Base-by-base conservation (phyloP, 129 eudicot genomes). In the Pseudognaphalium luteoalbum region DNA sequence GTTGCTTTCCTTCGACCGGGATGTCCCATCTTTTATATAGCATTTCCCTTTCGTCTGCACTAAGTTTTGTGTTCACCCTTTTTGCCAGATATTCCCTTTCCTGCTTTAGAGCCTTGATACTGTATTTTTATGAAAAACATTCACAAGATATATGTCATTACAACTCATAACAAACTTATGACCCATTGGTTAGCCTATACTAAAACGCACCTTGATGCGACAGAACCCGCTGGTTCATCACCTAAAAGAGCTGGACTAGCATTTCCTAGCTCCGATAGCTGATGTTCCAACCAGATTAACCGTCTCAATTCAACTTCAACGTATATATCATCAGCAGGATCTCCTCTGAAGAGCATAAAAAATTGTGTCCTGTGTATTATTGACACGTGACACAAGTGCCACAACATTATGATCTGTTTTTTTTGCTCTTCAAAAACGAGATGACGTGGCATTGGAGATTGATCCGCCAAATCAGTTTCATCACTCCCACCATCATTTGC, bases 201-300 rank as follows among this genome's bases (percentile, higher is more conserved):
- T 62, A 67, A 37, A 33, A 51, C 51, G 28, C 84, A 93, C 98
- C 98, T 91, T 63, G 98, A 86, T 56, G 93, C 50, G 30, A 94
- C 93, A 19, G 89, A 71, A 79, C 87, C 82, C 0, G 97, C 87
- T 54, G 99, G 97, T 56, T 94, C 99, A 84, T 94, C 96, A 44
- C 99, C 88, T 68, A 94, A 72, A 63, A 91, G 99, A 32, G 99
- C 96, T 3, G 99, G 97, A 85, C 99, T 94, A 58, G 99, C 97
- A 70, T 94, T 94, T 19, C 99, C 99, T 30, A 94, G 84, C 72
- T 89, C 99, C 0, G 95, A 89, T 50, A 95, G 79, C 60, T 95
- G 93, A 64, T 91, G 99, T 59, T 95, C 97, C 70, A 95, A 79
- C 99, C 99, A 95, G 34, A 89, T 89, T 73, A 95, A 58, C 84